phyloP scores from a whole-genome alignment of 2,329 filamentous ascomycete species.

The Alternaria sp. region DNA sequence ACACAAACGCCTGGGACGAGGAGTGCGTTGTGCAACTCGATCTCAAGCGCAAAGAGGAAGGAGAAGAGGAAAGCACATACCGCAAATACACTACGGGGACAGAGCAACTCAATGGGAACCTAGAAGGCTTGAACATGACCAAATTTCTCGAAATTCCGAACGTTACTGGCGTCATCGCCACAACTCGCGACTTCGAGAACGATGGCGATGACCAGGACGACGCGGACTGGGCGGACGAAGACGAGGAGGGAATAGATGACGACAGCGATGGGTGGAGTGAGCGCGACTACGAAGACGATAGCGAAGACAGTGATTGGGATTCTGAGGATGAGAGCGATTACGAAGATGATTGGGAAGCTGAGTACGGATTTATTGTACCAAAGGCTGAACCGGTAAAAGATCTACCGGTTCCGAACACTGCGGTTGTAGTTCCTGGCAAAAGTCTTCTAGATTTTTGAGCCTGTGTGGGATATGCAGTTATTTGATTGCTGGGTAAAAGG shows the following conservation, averaged over 20 bases:
- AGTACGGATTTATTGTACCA: conserved; percentile 11
- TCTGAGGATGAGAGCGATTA: conserved; percentile 18
- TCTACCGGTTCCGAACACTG: background rate
- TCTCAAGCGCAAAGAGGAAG: background rate
- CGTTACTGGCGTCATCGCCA: background rate
- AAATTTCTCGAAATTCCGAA: background rate
- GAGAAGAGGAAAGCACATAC: background rate
- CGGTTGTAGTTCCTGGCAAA: background rate
- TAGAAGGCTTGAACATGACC: background rate
- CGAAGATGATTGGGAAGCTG: conserved; percentile 19
- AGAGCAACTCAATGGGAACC: background rate
- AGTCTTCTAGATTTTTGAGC: conserved; percentile 13
- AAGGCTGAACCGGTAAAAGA: background rate
- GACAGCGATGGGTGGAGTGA: conserved; percentile 13
- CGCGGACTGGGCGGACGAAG: conserved; percentile 5
- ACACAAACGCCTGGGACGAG: conserved; percentile 8
- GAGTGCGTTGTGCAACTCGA: conserved; percentile 6
- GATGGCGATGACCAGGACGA: conserved; percentile 9
- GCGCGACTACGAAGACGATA: conserved; percentile 15
- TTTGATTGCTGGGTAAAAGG: background rate
- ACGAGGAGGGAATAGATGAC: background rate
- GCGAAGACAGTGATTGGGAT: conserved; percentile 16
- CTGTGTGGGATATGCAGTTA: background rate
- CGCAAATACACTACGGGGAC: background rate
- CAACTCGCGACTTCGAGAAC: conserved; percentile 8